Conservation (phyloP, 192 early-diverging fungal species). For the Backusella morwellensis region DNA sequence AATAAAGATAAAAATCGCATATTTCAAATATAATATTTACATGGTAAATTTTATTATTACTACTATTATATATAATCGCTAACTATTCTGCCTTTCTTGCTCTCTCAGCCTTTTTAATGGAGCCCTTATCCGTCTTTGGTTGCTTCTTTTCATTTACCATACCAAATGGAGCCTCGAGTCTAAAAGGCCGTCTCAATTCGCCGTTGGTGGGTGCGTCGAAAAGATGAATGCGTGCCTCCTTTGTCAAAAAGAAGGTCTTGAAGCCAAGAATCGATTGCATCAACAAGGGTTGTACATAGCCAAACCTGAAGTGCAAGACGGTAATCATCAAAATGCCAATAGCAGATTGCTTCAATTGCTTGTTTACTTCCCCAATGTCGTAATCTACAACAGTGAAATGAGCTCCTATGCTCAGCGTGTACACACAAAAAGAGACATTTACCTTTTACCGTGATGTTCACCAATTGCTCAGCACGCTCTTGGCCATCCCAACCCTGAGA, state of each 20-base stretch:
- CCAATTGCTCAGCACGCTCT: constrained; percentile 34
- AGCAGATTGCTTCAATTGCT: constrained; percentile 67
- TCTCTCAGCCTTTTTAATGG: constrained; percentile 57
- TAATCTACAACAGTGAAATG: constrained; percentile 56
- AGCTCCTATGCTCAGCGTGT: not conserved
- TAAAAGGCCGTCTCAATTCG: constrained; percentile 84
- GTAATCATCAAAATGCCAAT: constrained; percentile 70
- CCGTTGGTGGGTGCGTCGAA: constrained; percentile 71
- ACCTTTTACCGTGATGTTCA: constrained; percentile 29
- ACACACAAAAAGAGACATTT: not conserved
- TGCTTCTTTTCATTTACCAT: constrained; percentile 34
- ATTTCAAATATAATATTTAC: no score
- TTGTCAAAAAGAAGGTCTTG: constrained; percentile 66
- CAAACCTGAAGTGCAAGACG: constrained; percentile 85
- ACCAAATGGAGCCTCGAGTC: constrained; percentile 72
- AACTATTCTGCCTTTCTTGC: constrained; percentile 35
- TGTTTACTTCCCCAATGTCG: constrained; percentile 68
- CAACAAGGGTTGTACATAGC: constrained; percentile 84
- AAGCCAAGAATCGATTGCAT: constrained; percentile 83
- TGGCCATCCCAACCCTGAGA: constrained; percentile 48
- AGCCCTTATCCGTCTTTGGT: constrained; percentile 49
- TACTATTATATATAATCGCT: not conserved
- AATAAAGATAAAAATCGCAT: no score
- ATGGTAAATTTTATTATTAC: no score
- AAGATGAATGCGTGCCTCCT: constrained; percentile 78